Conservation (phyloP, 768 basidiomycete genomes). For the Kwoniella dendrophila region DNA sequence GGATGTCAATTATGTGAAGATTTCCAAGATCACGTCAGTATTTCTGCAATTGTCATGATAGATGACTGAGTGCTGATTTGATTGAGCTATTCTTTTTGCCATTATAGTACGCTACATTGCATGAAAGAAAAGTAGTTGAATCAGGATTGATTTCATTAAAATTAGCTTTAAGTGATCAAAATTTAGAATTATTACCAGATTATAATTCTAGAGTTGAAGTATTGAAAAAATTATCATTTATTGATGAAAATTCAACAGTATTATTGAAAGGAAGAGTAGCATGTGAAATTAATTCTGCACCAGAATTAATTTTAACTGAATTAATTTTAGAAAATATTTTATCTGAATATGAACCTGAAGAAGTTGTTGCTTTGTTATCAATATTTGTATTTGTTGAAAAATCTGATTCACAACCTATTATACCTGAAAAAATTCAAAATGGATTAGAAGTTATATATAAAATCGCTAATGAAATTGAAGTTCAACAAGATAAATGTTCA, state of each 20-base stretch:
- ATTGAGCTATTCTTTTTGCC: not conserved
- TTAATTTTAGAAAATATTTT: constrained; percentile 94
- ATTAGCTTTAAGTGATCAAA: constrained; percentile 89
- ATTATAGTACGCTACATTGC: constrained; percentile 71
- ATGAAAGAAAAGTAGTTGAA: constrained; percentile 73
- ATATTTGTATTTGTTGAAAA: constrained; percentile 99
- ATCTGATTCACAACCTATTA: constrained; percentile 80
- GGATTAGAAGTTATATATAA: constrained; percentile 76
- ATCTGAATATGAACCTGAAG: constrained; percentile 86
- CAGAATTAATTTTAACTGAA: constrained; percentile 93
- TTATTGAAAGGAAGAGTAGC: constrained; percentile 95
- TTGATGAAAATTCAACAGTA: constrained; percentile 94
- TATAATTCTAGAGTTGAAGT: constrained; percentile 93
- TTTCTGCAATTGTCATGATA: too few species aligned
- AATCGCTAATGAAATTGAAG: constrained; percentile 75
- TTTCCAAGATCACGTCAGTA: constrained; percentile 75
- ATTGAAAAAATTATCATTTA: constrained; percentile 85
- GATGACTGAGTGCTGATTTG: not conserved
- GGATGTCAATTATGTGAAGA: constrained; percentile 66
- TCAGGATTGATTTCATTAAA: constrained; percentile 76
- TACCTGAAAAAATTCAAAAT: constrained; percentile 76
- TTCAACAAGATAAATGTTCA: constrained; percentile 77
- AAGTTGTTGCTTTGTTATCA: constrained; percentile 92
- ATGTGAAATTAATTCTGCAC: constrained; percentile 99
- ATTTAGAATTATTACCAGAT: constrained; percentile 92